A percentile compares a stretch with the other conserved stretches of the same genome.
Evolutionary conservation across 768 basidiomycete species (phyloP).

Genomic region (Neoboletus brunneissimus): DNA sequence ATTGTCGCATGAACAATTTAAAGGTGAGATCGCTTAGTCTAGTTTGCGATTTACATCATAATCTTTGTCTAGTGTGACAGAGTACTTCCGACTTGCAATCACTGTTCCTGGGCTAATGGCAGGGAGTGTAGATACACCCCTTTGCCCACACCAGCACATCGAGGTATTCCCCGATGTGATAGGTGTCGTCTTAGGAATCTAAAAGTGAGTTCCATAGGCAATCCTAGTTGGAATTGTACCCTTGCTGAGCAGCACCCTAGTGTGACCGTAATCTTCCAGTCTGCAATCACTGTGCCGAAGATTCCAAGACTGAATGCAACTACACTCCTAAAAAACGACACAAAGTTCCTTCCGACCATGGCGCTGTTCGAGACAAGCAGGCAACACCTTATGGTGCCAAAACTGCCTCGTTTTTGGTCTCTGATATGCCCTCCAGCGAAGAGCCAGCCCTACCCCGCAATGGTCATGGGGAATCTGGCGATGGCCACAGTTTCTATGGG

Average conservation of each 20-base stretch:
- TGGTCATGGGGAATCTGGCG: slow-evolving; percentile 25
- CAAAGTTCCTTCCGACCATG: slow-evolving; percentile 48
- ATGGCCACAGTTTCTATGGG: slow-evolving; percentile 45
- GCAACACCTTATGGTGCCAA: slow-evolving; percentile 43
- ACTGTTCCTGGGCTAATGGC: slow-evolving; percentile 64
- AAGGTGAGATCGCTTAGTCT: slow-evolving; percentile 46
- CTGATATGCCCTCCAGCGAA: slow-evolving; percentile 37
- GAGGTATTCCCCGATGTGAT: slow-evolving; percentile 73
- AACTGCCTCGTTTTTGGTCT: slow-evolving; percentile 48
- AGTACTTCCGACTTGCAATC: slow-evolving; percentile 67
- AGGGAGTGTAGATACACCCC: slow-evolving; percentile 71
- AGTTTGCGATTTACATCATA: slow-evolving; percentile 7
- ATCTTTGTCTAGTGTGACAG: slow-evolving; percentile 56
- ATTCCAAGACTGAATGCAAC: slow-evolving; percentile 57
- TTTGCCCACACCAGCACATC: slow-evolving; percentile 70
- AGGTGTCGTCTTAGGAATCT: slow-evolving; percentile 64
- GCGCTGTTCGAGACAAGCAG: slow-evolving; percentile 35
- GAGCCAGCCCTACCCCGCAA: slow-evolving; percentile 20
- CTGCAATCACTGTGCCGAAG: slow-evolving; percentile 61
- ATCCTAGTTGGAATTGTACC: background rate
- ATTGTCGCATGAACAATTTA: slow-evolving; percentile 68
- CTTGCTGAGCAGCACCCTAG: slow-evolving; percentile 33
- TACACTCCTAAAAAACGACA: slow-evolving; percentile 72
- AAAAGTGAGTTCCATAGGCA: slow-evolving; percentile 44
- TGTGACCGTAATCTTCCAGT: slow-evolving; percentile 71